Conservation (phyloP, 148 eudicot species). For the Vaccinium corymbosum region DNA sequence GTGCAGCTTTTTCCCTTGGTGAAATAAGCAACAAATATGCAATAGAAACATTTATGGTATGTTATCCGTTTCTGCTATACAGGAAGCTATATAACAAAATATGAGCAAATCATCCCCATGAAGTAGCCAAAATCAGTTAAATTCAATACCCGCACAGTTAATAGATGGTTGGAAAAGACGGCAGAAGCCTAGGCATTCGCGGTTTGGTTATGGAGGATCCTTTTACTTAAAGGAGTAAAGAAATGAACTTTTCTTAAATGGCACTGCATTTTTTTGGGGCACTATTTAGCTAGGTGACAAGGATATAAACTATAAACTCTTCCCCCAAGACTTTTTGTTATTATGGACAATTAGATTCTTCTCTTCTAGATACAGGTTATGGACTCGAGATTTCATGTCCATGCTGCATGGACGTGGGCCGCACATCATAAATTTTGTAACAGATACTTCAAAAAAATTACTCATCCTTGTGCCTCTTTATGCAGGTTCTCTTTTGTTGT, state of each 20-base stretch:
- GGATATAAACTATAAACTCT: not conserved
- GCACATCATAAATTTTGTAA: not conserved
- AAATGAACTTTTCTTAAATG: not conserved
- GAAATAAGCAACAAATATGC: not conserved
- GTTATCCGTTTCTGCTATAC: not conserved
- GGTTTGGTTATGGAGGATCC: not conserved
- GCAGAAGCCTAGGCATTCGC: not conserved
- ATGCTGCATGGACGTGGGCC: not conserved
- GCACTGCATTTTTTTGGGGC: not conserved
- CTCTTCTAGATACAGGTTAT: not conserved
- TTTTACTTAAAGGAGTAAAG: not conserved
- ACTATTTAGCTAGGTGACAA: not conserved
- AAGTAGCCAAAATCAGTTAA: slow-evolving; percentile 7
- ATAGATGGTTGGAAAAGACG: not conserved
- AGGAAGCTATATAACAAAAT: not conserved
- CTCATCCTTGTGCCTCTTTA: not conserved
- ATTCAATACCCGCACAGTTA: not conserved
- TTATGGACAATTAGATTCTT: not conserved
- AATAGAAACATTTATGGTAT: not conserved
- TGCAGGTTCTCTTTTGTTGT: not conserved
- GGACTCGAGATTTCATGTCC: not conserved
- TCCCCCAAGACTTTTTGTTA: not conserved
- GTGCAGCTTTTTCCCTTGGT: not conserved
- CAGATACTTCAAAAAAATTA: not conserved
- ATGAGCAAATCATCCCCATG: not conserved